Percentiles rank a stretch among this genome's conserved stretches.
These are phyloP conservation scores for Ciborinia camelliae DNA, from an alignment of 2,329 filamentous ascomycete genomes.

Conservation along the genomic window DNA sequence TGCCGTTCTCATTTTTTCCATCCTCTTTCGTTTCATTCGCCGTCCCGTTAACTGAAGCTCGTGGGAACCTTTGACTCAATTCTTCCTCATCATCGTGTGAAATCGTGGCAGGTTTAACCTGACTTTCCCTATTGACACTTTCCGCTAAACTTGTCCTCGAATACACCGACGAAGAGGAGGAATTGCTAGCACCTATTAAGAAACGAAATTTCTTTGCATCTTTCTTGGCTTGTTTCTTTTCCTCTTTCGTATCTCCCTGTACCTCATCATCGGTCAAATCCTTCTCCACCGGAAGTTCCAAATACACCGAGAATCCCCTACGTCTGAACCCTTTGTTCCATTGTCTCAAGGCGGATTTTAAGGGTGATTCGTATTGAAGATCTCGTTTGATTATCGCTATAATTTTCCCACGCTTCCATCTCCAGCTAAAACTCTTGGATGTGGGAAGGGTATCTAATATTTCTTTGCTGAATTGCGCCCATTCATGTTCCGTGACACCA, in stretches of 20 bases:
- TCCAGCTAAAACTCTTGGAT: conserved; percentile 2
- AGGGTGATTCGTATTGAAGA: conserved; percentile 26
- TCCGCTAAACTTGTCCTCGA: conserved; percentile 13
- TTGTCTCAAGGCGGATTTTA: conserved; percentile 24
- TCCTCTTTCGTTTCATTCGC: background rate
- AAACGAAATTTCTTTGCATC: conserved; percentile 23
- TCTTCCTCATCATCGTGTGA: conserved; percentile 2
- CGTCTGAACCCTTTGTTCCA: conserved; percentile 30
- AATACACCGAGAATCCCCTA: conserved; percentile 29
- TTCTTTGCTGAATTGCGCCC: conserved; percentile 30
- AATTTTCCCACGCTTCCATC: conserved; percentile 12
- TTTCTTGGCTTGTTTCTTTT: conserved; percentile 21
- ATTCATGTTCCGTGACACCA: conserved; percentile 27
- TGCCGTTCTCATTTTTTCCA: background rate
- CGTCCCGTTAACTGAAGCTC: background rate
- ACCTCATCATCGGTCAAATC: conserved; percentile 11
- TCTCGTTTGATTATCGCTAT: conserved; percentile 20
- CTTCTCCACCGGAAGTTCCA: conserved; percentile 27
- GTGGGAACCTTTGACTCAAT: background rate
- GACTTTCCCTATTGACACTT: conserved; percentile 8
- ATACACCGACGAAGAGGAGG: conserved; percentile 6
- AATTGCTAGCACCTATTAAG: conserved; percentile 21
- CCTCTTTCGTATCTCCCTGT: conserved; percentile 4
- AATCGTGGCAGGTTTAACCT: background rate
- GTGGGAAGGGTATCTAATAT: conserved; percentile 24